Conservation (phyloP, 176 grass and related monocot species). For the Oryza nivara region DNA sequence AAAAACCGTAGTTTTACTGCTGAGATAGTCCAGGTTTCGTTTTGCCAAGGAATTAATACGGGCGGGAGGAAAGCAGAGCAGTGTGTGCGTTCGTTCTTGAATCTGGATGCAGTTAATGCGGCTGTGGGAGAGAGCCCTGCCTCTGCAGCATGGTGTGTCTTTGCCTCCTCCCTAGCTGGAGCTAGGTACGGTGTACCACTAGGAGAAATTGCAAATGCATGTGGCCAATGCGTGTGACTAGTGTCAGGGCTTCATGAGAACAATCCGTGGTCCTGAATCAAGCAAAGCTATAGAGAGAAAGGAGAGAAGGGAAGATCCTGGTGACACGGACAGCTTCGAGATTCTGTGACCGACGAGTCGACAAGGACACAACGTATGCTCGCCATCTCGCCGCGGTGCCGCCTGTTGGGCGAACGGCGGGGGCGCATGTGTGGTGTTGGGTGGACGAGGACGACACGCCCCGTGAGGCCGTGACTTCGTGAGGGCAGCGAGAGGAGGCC, state of each 20-base stretch:
- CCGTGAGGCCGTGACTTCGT: not conserved
- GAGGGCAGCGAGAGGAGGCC: not conserved
- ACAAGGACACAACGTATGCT: slow-evolving; percentile 25
- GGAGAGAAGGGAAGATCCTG: not conserved
- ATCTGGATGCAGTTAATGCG: slow-evolving; percentile 34
- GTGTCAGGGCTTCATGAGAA: slow-evolving; percentile 32
- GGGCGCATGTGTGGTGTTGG: slow-evolving; percentile 12
- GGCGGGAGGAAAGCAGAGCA: not conserved
- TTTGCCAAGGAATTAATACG: slow-evolving; percentile 6
- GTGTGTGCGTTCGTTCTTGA: slow-evolving; percentile 10
- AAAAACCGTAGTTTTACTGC: not conserved
- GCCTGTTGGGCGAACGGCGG: not conserved
- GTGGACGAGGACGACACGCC: not conserved
- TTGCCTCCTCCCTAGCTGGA: not conserved
- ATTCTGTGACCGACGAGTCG: slow-evolving; percentile 35
- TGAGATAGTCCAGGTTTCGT: not conserved
- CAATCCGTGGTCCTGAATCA: slow-evolving; percentile 40
- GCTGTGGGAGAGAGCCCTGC: slow-evolving; percentile 10
- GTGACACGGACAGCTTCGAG: slow-evolving; percentile 38
- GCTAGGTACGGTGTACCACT: not conserved
- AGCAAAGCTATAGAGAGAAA: not conserved
- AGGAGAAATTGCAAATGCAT: slow-evolving; percentile 22
- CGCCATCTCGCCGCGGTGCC: not conserved
- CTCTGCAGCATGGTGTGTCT: slow-evolving; percentile 44
- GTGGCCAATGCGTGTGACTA: slow-evolving; percentile 33